phyloP scores from a whole-genome alignment of 495 filamentous ascomycete genomes.

The Neurospora pannonica region DNA sequence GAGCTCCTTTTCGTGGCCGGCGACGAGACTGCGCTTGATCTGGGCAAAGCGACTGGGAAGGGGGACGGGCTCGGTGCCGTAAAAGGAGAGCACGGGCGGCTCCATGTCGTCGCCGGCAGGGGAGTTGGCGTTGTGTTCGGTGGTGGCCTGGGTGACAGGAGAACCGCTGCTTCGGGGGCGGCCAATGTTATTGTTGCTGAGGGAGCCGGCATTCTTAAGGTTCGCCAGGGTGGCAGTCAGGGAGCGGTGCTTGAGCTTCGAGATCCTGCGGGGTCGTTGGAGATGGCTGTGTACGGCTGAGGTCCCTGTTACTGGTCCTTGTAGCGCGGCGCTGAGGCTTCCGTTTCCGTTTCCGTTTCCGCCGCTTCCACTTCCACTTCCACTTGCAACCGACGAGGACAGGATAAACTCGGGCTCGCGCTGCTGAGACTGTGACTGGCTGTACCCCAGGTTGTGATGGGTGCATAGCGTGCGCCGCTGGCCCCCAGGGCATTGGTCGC shows the following conservation, averaged over 20 bases:
- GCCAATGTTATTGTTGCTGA: neutral
- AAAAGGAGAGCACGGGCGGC: conserved; percentile 72
- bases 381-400: neutral
- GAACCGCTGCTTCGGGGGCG: conserved; percentile 2
- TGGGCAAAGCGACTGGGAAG: conserved; percentile 69
- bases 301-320: neutral
- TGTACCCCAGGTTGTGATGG: conserved; percentile 5
- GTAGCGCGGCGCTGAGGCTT: conserved; percentile 16
- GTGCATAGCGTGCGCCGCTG: conserved; percentile 21
- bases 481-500: conserved; percentile 20
- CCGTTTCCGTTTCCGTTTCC: conserved; percentile 22
- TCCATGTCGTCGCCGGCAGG: conserved; percentile 37
- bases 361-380: conserved; percentile 10
- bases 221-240: conserved; percentile 14
- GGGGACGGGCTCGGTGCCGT: conserved; percentile 59
- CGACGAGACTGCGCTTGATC: conserved; percentile 57
- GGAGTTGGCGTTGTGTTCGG: neutral
- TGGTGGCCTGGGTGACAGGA: conserved; percentile 2
- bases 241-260: conserved; percentile 27
- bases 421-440: conserved; percentile 3
- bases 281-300: neutral
- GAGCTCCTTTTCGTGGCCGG: conserved; percentile 56
- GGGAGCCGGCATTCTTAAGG: conserved; percentile 7
- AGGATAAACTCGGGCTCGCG: neutral
- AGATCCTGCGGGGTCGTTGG: conserved; percentile 26